Evolutionary conservation across 306 rosid species (phyloP).

Genomic region (Ammopiptanthus mongolicus): DNA sequence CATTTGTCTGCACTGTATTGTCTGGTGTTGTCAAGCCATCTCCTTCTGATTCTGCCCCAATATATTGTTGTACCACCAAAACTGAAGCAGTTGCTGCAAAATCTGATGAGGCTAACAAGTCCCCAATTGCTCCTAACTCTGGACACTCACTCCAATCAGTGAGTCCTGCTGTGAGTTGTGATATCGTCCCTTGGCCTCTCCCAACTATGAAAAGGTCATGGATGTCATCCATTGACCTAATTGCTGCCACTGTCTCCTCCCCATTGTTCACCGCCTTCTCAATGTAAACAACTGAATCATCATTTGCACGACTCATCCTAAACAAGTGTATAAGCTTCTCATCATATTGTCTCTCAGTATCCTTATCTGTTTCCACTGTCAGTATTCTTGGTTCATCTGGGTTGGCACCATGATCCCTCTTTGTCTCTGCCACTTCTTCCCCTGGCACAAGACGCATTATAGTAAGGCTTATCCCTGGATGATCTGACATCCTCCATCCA

Average conservation of each 20-base stretch:
- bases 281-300: constrained; percentile 34
- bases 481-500: constrained; percentile 75
- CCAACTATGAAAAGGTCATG: constrained; percentile 74
- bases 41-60: constrained; percentile 34
- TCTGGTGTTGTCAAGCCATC: constrained; percentile 24
- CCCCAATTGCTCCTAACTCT: constrained; percentile 85
- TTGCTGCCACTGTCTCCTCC: constrained; percentile 72
- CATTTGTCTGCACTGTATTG: background rate
- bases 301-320: constrained; percentile 4
- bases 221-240: constrained; percentile 54
- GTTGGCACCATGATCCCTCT: background rate
- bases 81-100: constrained; percentile 77
- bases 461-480: constrained; percentile 47
- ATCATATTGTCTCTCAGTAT: constrained; percentile 45
- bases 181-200: constrained; percentile 57
- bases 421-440: constrained; percentile 20
- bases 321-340: constrained; percentile 47
- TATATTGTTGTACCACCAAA: constrained; percentile 73
- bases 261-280: constrained; percentile 72
- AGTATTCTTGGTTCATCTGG: background rate
- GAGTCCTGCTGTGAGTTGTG: constrained; percentile 78
- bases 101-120: constrained; percentile 81
- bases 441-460: constrained; percentile 53
- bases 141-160: constrained; percentile 98
- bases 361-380: constrained; percentile 32